A percentile compares a stretch with the other conserved stretches of the same genome.
Conservation (phyloP, 2,329 filamentous ascomycete species). For the Xylaria sp. region DNA sequence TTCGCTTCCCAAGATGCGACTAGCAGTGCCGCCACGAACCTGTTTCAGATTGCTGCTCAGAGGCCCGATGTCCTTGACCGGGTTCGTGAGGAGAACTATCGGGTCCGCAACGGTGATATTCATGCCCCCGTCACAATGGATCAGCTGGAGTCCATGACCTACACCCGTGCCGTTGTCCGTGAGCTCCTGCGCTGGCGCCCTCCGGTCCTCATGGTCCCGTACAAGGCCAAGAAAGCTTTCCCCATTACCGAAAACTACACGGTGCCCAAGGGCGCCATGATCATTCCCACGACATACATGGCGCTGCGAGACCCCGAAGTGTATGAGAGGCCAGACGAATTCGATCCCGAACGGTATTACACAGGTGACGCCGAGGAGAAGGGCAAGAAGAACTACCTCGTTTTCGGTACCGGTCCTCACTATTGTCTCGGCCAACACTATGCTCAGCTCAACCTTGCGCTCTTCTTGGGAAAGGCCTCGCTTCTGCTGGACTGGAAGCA, state of each 20-base stretch:
- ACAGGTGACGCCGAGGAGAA: slow-evolving; percentile 85
- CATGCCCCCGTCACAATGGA: slow-evolving; percentile 77
- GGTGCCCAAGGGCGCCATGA: slow-evolving; percentile 92
- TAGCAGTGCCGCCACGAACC: slow-evolving; percentile 89
- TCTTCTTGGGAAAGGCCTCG: slow-evolving; percentile 89
- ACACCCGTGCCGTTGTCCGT: slow-evolving; percentile 89
- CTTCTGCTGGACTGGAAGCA: slow-evolving; percentile 90
- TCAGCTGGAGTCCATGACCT: slow-evolving; percentile 84
- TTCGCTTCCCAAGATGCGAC: slow-evolving; percentile 98
- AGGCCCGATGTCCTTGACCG: slow-evolving; percentile 90
- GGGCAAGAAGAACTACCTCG: slow-evolving; percentile 91
- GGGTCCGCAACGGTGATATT: slow-evolving; percentile 74
- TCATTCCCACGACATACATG: slow-evolving; percentile 89
- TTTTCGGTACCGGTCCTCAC: slow-evolving; percentile 94
- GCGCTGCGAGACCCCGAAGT: slow-evolving; percentile 91
- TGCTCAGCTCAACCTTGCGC: slow-evolving; percentile 84
- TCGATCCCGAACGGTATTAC: slow-evolving; percentile 91
- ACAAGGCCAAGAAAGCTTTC: slow-evolving; percentile 93
- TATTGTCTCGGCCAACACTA: slow-evolving; percentile 96
- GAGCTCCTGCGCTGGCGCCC: slow-evolving; percentile 93
- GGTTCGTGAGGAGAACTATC: slow-evolving; percentile 88
- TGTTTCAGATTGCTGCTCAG: slow-evolving; percentile 94
- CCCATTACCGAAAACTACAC: slow-evolving; percentile 87
- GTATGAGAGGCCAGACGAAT: slow-evolving; percentile 86
- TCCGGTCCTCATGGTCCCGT: slow-evolving; percentile 96